phyloP scores from a whole-genome alignment of 2,329 filamentous ascomycete genomes.

The Xylariaceae sp. region DNA sequence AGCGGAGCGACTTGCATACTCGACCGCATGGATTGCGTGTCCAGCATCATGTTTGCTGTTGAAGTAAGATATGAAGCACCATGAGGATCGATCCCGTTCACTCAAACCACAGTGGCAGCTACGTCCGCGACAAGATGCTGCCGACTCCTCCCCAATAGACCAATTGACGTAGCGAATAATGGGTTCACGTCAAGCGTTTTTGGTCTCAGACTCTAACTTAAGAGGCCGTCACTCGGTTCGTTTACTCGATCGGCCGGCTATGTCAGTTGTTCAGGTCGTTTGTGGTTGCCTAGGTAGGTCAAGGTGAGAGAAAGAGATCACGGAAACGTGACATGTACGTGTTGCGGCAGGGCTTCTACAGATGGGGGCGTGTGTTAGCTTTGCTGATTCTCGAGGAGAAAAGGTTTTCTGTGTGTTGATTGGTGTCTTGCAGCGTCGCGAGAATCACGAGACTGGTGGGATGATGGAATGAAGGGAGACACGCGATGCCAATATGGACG shows the following conservation, averaged over 20 bases:
- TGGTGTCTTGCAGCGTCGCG: slow-evolving; percentile 19
- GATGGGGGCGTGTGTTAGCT: slow-evolving; percentile 22
- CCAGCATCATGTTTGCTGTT: slow-evolving; percentile 45
- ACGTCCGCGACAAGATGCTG: slow-evolving; percentile 10
- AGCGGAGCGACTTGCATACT: slow-evolving; percentile 59
- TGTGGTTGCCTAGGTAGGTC: not conserved
- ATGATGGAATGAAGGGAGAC: slow-evolving; percentile 33
- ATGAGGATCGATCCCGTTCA: slow-evolving; percentile 31
- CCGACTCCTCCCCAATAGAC: not conserved
- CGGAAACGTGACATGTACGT: slow-evolving; percentile 6
- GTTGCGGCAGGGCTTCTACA: slow-evolving; percentile 11
- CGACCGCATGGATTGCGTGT: slow-evolving; percentile 45
- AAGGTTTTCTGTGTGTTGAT: slow-evolving; percentile 19
- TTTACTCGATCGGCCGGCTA: not conserved
- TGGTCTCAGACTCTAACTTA: slow-evolving; percentile 1
- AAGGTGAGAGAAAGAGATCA: not conserved
- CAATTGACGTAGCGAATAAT: slow-evolving; percentile 4
- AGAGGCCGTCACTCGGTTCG: slow-evolving; percentile 1
- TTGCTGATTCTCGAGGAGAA: slow-evolving; percentile 11
- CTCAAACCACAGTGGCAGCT: slow-evolving; percentile 25
- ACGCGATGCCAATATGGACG: slow-evolving; percentile 20
- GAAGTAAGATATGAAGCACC: slow-evolving; percentile 31
- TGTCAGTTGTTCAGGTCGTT: slow-evolving; percentile 3
- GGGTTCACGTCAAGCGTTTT: slow-evolving; percentile 3
- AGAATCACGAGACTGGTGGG: slow-evolving; percentile 19